A percentile compares a stretch with the other conserved stretches of the same genome.
Conservation (phyloP, 768 basidiomycete genomes). For the Butyriboletus loyo region DNA sequence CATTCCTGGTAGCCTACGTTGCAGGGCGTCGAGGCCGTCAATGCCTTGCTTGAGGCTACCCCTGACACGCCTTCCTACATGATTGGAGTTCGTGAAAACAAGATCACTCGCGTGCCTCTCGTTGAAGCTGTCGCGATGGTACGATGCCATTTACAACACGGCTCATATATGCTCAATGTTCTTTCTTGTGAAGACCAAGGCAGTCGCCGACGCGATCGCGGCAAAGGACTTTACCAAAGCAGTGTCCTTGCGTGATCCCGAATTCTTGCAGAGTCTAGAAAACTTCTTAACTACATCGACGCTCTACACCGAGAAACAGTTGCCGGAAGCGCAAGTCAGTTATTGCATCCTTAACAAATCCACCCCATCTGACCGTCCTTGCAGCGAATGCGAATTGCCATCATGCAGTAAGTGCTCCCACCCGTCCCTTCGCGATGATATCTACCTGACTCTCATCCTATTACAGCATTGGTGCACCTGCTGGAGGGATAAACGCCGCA, state of each 20-base stretch:
- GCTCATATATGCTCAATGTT: conserved; percentile 3
- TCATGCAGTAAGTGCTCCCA: conserved; percentile 69
- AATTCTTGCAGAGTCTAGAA: conserved; percentile 82
- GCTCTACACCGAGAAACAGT: conserved; percentile 48
- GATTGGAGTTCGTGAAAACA: conserved; percentile 95
- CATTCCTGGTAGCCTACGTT: conserved; percentile 71
- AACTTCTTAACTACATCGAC: conserved; percentile 80
- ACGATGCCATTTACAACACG: neutral
- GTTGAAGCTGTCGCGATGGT: conserved; percentile 93
- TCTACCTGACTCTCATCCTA: neutral
- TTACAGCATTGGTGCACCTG: conserved; percentile 88
- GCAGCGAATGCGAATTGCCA: conserved; percentile 74
- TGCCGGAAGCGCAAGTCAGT: conserved; percentile 50
- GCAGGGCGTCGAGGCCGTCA: conserved; percentile 93
- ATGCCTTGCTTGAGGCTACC: conserved; percentile 79
- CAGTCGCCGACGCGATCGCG: conserved; percentile 78
- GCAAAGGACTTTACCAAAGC: conserved; percentile 83
- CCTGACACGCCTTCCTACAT: conserved; percentile 94
- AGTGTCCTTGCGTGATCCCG: conserved; percentile 85
- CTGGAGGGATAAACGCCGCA: conserved; percentile 98
- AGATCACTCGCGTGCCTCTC: conserved; percentile 86
- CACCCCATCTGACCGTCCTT: conserved; percentile 9
- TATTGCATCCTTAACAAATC: neutral
- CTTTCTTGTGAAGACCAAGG: conserved; percentile 61
- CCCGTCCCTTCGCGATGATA: neutral